phyloP scores from a whole-genome alignment of 208 protist species.

The Leishmania major region DNA sequence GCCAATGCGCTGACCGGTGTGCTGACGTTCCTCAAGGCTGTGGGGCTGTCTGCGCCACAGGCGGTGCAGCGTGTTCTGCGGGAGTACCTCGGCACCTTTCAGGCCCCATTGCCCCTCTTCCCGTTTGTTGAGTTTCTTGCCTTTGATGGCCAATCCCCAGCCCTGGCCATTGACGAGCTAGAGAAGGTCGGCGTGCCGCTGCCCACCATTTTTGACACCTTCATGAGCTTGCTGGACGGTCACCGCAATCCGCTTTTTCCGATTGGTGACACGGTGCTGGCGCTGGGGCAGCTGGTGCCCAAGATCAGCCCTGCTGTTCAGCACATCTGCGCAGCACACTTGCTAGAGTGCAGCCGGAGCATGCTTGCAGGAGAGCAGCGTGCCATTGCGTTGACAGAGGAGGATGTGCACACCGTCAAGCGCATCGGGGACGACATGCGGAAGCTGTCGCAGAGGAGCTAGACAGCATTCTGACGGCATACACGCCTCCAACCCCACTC shows the following conservation, averaged over 20 bases:
- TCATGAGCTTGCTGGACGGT: conserved; percentile 52
- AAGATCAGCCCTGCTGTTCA: conserved; percentile 41
- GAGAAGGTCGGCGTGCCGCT: conserved; percentile 49
- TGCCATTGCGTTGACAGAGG: conserved; percentile 29
- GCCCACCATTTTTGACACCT: conserved; percentile 49
- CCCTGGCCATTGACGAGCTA: conserved; percentile 37
- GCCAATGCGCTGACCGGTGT: conserved; percentile 45
- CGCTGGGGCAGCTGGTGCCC: conserved; percentile 45
- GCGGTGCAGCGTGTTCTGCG: conserved; percentile 59
- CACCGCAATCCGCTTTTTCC: conserved; percentile 37
- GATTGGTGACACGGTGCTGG: conserved; percentile 37
- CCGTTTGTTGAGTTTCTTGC: conserved; percentile 74
- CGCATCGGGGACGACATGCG: conserved; percentile 34
- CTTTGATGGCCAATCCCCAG: conserved; percentile 37
- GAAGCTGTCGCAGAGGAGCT: conserved; percentile 10
- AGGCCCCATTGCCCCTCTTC: conserved; percentile 59
- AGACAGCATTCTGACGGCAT: not conserved
- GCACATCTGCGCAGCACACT: conserved; percentile 49
- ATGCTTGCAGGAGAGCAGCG: conserved; percentile 53
- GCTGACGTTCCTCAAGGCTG: conserved; percentile 61
- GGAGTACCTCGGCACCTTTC: conserved; percentile 70
- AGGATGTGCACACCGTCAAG: conserved; percentile 44
- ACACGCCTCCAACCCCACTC: not conserved
- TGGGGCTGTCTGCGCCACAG: conserved; percentile 45
- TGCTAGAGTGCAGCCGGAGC: conserved; percentile 70